Conservation (phyloP, 176 grass and related monocot species). For the Oryza meridionalis region DNA sequence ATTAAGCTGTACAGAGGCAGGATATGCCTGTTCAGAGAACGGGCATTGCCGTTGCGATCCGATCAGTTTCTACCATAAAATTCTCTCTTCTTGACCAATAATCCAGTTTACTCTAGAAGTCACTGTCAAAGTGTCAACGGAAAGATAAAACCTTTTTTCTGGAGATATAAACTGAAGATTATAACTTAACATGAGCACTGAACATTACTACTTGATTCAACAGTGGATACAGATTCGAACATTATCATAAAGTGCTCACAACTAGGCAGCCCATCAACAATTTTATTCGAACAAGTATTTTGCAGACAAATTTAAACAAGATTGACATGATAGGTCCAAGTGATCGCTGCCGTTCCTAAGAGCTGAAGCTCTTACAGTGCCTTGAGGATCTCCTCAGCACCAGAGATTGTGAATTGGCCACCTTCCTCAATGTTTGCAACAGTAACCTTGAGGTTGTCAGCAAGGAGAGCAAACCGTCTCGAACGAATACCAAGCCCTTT, state of each 20-base stretch:
- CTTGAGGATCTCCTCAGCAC: slow-evolving; percentile 95
- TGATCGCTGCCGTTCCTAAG: not conserved
- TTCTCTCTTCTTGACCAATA: too few species aligned
- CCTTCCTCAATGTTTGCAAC: slow-evolving; percentile 92
- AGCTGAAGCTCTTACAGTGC: slow-evolving; percentile 56
- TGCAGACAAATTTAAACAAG: slow-evolving; percentile 15
- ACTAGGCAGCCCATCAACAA: slow-evolving; percentile 3
- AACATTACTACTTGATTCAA: not conserved
- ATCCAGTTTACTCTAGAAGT: not conserved
- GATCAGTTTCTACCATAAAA: not conserved
- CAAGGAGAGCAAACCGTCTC: slow-evolving; percentile 78
- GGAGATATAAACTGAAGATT: not conserved
- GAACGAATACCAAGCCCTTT: slow-evolving; percentile 85
- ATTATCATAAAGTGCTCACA: not conserved
- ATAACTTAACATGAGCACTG: not conserved
- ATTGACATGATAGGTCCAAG: not conserved
- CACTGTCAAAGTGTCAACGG: not conserved
- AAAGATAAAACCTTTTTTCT: not conserved
- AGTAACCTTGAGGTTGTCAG: slow-evolving; percentile 72
- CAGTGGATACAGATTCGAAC: not conserved
- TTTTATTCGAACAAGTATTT: slow-evolving; percentile 31
- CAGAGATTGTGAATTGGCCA: slow-evolving; percentile 88
- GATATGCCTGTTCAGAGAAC: not conserved
- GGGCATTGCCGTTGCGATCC: not conserved
- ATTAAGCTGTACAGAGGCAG: not conserved